Percentiles rank a stretch among this genome's conserved stretches.
These are phyloP conservation scores for Peniophora sp. DNA, from an alignment of 1,284 basidiomycete species.

Conservation along the genomic window DNA sequence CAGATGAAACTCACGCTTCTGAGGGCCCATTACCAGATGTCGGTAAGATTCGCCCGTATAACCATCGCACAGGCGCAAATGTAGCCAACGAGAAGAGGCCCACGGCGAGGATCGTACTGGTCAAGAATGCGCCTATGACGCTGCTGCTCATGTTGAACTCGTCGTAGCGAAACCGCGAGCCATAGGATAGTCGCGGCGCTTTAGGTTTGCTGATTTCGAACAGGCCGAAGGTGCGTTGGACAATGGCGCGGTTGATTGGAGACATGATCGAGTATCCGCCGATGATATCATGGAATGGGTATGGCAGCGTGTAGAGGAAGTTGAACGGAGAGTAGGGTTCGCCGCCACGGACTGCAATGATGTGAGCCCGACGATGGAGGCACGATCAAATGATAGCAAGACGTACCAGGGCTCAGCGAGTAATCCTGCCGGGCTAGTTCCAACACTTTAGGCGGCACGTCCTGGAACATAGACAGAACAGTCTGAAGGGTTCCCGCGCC, in stretches of 20 bases:
- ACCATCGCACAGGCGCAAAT: slow-evolving; percentile 50
- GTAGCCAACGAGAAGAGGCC: not conserved
- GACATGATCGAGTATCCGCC: slow-evolving; percentile 64
- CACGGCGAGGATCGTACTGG: slow-evolving; percentile 30
- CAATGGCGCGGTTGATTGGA: slow-evolving; percentile 55
- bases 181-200: slow-evolving; percentile 35
- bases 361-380: not conserved
- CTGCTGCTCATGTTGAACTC: slow-evolving; percentile 53
- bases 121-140: slow-evolving; percentile 32
- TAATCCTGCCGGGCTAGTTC: slow-evolving; percentile 31
- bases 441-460: slow-evolving; percentile 34
- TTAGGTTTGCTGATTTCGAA: slow-evolving; percentile 29
- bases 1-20: slow-evolving; percentile 37
- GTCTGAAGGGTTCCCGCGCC: slow-evolving; percentile 70
- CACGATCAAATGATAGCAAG: slow-evolving; percentile 6
- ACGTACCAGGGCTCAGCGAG: slow-evolving; percentile 50
- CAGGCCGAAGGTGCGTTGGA: slow-evolving; percentile 76
- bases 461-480: slow-evolving; percentile 37
- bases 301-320: slow-evolving; percentile 40
- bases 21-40: slow-evolving; percentile 57
- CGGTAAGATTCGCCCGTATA: slow-evolving; percentile 41
- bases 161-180: slow-evolving; percentile 62
- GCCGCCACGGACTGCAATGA: no score
- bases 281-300: slow-evolving; percentile 34
- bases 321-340: slow-evolving; percentile 23